Conservation (phyloP, 2,329 filamentous ascomycete species). For the Nigrospora osmanthi region DNA sequence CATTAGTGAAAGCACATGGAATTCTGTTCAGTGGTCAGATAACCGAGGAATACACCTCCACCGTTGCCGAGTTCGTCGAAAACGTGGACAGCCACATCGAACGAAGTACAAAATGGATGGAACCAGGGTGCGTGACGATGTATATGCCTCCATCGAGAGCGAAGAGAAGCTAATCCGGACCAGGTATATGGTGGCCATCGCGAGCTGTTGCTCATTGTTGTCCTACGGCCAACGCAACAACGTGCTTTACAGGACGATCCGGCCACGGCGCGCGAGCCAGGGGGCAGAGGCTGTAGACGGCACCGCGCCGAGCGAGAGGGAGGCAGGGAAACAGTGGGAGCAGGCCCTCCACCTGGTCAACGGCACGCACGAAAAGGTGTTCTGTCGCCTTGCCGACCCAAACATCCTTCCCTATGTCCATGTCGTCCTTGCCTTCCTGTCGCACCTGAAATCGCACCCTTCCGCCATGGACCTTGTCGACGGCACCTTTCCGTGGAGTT, state of each 20-base stretch:
- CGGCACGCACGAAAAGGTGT: slow-evolving; percentile 26
- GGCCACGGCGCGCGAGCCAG: too few relatives aligned
- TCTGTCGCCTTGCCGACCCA: slow-evolving; percentile 44
- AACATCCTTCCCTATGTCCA: slow-evolving; percentile 58
- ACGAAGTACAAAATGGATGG: slow-evolving; percentile 39
- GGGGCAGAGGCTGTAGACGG: slow-evolving; percentile 6
- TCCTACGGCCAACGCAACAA: slow-evolving; percentile 39
- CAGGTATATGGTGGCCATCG: slow-evolving; percentile 47
- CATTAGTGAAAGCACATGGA: slow-evolving; percentile 57
- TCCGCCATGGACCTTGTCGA: slow-evolving; percentile 36
- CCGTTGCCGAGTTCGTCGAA: slow-evolving; percentile 39
- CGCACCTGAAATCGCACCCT: slow-evolving; percentile 31
- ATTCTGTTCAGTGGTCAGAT: slow-evolving; percentile 51
- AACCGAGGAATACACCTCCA: slow-evolving; percentile 34
- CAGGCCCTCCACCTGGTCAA: slow-evolving; percentile 13
- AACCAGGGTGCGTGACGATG: slow-evolving; percentile 31
- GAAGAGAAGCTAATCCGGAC: background rate
- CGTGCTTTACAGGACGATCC: too few relatives aligned
- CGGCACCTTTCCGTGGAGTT: slow-evolving; percentile 42
- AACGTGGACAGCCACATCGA: slow-evolving; percentile 51
- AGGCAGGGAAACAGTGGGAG: slow-evolving; percentile 8
- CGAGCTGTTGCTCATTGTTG: slow-evolving; percentile 44
- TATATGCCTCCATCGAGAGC: too few relatives aligned
- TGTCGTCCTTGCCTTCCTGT: slow-evolving; percentile 51
- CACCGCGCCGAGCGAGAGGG: slow-evolving; percentile 6